Evolutionary conservation across 169 alveolate species (phyloP), one percentile per base, ranked within the genome.

Genomic region (Eimeria acervulina): DNA sequence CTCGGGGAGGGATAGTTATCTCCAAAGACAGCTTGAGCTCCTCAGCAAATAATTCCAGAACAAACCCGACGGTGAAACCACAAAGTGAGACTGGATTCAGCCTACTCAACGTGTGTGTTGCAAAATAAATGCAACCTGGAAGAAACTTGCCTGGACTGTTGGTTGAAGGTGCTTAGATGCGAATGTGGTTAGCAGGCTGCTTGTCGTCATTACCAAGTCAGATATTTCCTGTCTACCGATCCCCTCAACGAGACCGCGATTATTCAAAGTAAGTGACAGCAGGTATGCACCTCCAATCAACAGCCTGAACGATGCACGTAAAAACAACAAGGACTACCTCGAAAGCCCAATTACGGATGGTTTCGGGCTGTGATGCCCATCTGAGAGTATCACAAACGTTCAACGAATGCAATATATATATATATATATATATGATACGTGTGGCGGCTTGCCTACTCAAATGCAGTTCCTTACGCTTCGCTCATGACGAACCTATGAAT

Each of bases 271-370:
- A 31, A 44, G 61, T 31, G 90, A 81, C 31, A 81, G 28, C 26
- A 81, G 26, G 26, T 81, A 81, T 21, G 90, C 90, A 17, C 90
- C 90, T n/a, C 90, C 70, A 81, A 81, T 26, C 63, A 81, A 47
- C 33, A 81, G 72, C 90, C 90, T 81, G 90, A 44, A 51, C 17
- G 17, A 23, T 21, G 38, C 38, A 76, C 17, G 61, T 2, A n/a
- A n/a, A 68, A 42, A 31, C 80, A 28, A 68, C 47, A 17, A 28
- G 23, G 44, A 12, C 7, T 31, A 1, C 33, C 15, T 1, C 42
- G 17, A 17, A 68, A 28, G 47, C 21, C 47, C 80, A 31, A 5
- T 26, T 33, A 13, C 47, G 44, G 28, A 68, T 28, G 47, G 26
- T 23, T 31, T 68, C 80, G 13, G 8, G 17, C 31, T 68, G 44